phyloP scores from a whole-genome alignment of 805 yeast species.

The Sugiyamaella americana region DNA sequence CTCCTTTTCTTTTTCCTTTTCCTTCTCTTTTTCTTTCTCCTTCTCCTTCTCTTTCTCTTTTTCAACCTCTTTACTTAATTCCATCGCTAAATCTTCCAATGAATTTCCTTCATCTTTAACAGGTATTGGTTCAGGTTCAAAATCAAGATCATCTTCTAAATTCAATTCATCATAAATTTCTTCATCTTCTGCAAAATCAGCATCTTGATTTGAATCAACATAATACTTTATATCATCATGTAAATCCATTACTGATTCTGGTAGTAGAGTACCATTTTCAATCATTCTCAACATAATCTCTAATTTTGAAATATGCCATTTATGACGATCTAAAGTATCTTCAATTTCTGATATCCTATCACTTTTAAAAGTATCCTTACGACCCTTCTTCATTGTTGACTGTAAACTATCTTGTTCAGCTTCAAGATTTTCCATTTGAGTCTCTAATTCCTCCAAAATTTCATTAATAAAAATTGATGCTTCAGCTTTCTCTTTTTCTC shows the following conservation, averaged over 20 bases:
- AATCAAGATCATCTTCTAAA: constrained; percentile 50
- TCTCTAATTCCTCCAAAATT: constrained; percentile 70
- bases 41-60: constrained; percentile 30
- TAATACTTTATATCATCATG: constrained; percentile 89
- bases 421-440: constrained; percentile 74
- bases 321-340: constrained; percentile 63
- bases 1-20: constrained; percentile 30
- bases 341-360: constrained; percentile 56
- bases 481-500: constrained; percentile 71
- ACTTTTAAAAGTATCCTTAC: constrained; percentile 51
- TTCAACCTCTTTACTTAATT: constrained; percentile 29
- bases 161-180: constrained; percentile 84
- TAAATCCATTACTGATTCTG: constrained; percentile 67
- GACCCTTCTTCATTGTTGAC: constrained; percentile 50
- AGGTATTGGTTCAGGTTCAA: constrained; percentile 25
- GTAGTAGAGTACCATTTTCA: constrained; percentile 74
- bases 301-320: constrained; percentile 68
- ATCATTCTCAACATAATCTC: constrained; percentile 71
- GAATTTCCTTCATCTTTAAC: constrained; percentile 28
- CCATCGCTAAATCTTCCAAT: constrained; percentile 34
- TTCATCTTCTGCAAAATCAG: constrained; percentile 89
- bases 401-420: constrained; percentile 56
- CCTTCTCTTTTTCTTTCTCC: constrained; percentile 29
- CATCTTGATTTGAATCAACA: constrained; percentile 89
- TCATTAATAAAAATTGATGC: constrained; percentile 62